Base-by-base conservation (phyloP, 345 rosid genomes). In the Euphorbia pulcherrima region DNA sequence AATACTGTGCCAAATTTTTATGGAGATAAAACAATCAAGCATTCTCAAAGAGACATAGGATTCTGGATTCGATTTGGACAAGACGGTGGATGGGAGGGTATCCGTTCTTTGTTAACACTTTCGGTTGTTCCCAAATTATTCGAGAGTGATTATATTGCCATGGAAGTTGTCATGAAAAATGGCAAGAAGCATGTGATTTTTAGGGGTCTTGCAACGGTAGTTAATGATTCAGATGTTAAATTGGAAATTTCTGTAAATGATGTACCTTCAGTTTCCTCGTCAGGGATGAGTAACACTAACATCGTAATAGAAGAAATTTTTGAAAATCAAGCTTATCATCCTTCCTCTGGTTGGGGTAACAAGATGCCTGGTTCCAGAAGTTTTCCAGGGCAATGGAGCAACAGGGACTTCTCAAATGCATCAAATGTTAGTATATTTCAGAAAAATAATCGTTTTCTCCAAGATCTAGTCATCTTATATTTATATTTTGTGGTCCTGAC, bases 181-280 rank as follows among this genome's bases (percentile, higher is more conserved):
- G 96, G 99, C 70, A 89, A 87, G 90, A 94, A 91, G 79, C 96
- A 91, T 69, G 95, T 81, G 64, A 78, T 86, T 81, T 89, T 94
- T 74, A 88, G 99, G 84, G 79, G 95, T 70, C 90, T 94, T 75
- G 95, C 88, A 20, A 81, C 92, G 4, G 89, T 87, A 65, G 75
- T 83, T 65, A 94, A 94, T 84, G 99, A 91, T 79, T 84, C 92
- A 55, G 92, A 91, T 77, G 72, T 88, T 77, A 86, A 77, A 79
- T 63, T 94, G 80, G 96, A 89, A 73, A 74, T 94, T 77, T 85
- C 82, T 26, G 47, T 87, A 56, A 77, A 84, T 69, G 78, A 82
- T 46, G 55, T 53, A n/a, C 72, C 84, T 71, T 72, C 59, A 55
- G 67, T 77, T 71, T 59, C 73, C 60, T 80, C 83, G 54, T 60